phyloP scores from a whole-genome alignment of 495 filamentous ascomycete species.

The Neurospora discreta region DNA sequence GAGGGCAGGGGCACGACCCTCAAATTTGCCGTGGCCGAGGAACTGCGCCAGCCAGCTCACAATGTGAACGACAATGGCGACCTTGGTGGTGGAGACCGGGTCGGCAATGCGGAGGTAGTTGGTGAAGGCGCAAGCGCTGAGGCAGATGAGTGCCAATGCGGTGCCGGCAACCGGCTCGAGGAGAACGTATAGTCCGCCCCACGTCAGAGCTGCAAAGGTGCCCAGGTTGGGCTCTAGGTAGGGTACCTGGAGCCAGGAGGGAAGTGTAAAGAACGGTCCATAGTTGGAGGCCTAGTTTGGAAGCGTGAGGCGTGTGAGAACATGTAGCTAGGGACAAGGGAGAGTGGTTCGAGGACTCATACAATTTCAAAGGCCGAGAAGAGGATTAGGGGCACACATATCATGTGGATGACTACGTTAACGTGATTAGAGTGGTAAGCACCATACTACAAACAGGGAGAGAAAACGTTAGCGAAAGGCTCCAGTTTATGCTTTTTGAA shows the following conservation, averaged over 20 bases:
- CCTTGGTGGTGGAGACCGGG: slow-evolving; percentile 55
- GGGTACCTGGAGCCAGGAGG: slow-evolving; percentile 55
- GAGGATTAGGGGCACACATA: slow-evolving; percentile 76
- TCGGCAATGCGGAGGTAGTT: slow-evolving; percentile 65
- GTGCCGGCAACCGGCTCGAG: slow-evolving; percentile 87
- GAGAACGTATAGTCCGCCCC: slow-evolving; percentile 73
- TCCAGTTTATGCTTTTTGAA: neutral
- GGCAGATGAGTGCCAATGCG: slow-evolving; percentile 57
- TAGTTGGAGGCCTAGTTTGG: slow-evolving; percentile 59
- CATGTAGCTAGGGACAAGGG: neutral
- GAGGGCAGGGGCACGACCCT: slow-evolving; percentile 77
- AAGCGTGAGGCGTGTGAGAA: slow-evolving; percentile 4
- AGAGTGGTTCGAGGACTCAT: slow-evolving; percentile 15
- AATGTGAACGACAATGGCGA: slow-evolving; percentile 54
- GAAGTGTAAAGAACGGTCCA: slow-evolving; percentile 59
- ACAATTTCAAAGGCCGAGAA: slow-evolving; percentile 74
- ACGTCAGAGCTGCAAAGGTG: slow-evolving; percentile 58
- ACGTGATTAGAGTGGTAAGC: slow-evolving; percentile 85
- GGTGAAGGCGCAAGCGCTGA: slow-evolving; percentile 57
- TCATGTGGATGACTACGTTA: slow-evolving; percentile 83
- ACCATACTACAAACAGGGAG: slow-evolving; percentile 57
- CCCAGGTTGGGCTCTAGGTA: slow-evolving; percentile 74
- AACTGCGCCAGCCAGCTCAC: slow-evolving; percentile 83
- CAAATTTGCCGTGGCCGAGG: slow-evolving; percentile 81
- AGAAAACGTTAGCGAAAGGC: slow-evolving; percentile 6